Conservation (phyloP, 495 filamentous ascomycete species). For the Tuber microsphaerosporum region DNA sequence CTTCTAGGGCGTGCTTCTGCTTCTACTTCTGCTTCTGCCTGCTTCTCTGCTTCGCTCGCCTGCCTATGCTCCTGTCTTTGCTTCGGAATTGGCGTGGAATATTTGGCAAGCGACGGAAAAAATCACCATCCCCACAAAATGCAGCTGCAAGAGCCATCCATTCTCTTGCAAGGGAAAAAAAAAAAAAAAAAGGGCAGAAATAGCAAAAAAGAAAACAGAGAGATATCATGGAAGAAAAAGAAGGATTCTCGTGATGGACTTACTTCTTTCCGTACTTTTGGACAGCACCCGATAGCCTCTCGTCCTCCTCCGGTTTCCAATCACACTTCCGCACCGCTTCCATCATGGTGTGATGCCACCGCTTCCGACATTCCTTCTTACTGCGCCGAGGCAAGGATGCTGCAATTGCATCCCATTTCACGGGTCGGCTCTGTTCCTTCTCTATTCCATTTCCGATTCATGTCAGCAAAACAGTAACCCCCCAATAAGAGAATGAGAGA, state of each 20-base stretch:
- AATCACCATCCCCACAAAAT: neutral
- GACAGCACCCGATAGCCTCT: conserved; percentile 42
- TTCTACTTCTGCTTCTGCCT: neutral
- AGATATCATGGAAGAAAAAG: conserved; percentile 1
- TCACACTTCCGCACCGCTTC: conserved; percentile 44
- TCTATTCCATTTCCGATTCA: conserved; percentile 17
- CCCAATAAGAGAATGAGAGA: neutral
- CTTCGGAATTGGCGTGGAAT: neutral
- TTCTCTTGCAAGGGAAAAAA: neutral
- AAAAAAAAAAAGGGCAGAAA: conserved; percentile 7
- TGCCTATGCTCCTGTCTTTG: neutral
- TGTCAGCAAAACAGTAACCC: conserved; percentile 17
- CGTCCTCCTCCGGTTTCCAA: conserved; percentile 45
- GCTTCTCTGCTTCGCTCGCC: neutral
- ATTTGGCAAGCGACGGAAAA: neutral
- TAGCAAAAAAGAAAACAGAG: neutral
- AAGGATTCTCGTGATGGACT: conserved; percentile 8
- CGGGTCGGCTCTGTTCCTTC: conserved; percentile 37
- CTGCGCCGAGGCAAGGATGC: conserved; percentile 43
- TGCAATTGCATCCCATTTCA: conserved; percentile 46
- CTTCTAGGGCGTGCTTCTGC: neutral
- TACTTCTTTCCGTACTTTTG: conserved; percentile 43
- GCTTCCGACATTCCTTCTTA: conserved; percentile 47
- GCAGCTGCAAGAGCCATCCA: neutral
- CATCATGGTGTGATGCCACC: conserved; percentile 45